Base-by-base conservation (phyloP, 331 rosid genomes). In the Dryas integrifolia region DNA sequence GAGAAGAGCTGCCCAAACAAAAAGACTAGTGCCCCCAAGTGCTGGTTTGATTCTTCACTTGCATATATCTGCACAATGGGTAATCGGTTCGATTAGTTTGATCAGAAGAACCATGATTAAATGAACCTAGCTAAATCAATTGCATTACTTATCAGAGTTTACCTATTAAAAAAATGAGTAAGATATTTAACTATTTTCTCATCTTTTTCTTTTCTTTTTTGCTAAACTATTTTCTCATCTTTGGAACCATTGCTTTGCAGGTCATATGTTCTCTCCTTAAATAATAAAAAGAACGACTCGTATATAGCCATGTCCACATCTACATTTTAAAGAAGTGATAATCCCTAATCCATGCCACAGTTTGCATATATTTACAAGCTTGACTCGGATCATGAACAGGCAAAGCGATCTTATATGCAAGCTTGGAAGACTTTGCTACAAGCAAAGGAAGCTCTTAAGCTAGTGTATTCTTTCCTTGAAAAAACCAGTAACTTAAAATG, bases 1-100 rank as follows among this genome's bases (percentile, higher is more conserved):
- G 98, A 91, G 83, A 95, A 80, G 84, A 95, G 89, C 79, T 95
- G 98, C 47, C 96, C 98, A 7, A 89, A 85, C 49, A 95, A 76
- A 83, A 95, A 95, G 67, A 92, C 96, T 13, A 87, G 62, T 38
- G 97, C 85, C 38, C 96, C 91, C 5, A 96, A 88, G 66, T 95
- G 98, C 79, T 84, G 86, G 77, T 95, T 95, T 74, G 92, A 83
- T 81, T 84, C 96, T 85, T 95, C 97, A 69, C 96, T 88, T 4
- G 88, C 82, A 81, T 86, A 91, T 81, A 88, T 77, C 98, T 95
- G 90, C 86, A 79, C 50, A 66, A 78, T 45, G 38, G 30, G 49
- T 15, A 64, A 77, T 72, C 60, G 51, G 48, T 58, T 73, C 69
- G 60, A 78, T 58, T 56, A 56, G 52, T 58, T 73, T 72, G 60